Evolutionary conservation across 768 basidiomycete genomes (phyloP).

Genomic region (Mycena alexandri): DNA sequence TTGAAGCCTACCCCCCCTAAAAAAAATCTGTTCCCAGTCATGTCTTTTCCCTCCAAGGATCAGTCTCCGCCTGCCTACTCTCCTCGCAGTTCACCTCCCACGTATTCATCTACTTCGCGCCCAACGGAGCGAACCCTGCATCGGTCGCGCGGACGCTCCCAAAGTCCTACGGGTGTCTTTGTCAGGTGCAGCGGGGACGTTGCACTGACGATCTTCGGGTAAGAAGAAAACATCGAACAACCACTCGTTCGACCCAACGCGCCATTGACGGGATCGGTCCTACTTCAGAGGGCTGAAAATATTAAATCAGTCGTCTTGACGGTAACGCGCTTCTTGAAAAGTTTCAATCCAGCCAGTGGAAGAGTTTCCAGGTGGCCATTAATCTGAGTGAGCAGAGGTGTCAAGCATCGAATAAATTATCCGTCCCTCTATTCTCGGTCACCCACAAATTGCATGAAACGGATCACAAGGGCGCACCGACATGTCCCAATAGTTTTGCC

Average conservation of each 20-base stretch:
- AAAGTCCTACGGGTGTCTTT: not conserved
- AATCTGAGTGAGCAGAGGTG: not conserved
- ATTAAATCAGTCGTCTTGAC: conserved; percentile 16
- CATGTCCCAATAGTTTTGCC: not conserved
- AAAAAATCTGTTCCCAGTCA: not conserved
- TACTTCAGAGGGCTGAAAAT: conserved; percentile 5
- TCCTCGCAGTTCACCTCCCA: not conserved
- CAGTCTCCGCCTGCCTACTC: not conserved
- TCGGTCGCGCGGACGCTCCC: not conserved
- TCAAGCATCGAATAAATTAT: not conserved
- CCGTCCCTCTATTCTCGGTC: not conserved
- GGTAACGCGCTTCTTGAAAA: not conserved
- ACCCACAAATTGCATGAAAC: conserved; percentile 12
- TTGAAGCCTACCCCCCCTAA: too few relatives aligned
- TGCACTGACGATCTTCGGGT: not conserved
- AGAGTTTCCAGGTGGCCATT: conserved; percentile 6
- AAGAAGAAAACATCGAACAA: not conserved
- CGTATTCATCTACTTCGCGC: not conserved
- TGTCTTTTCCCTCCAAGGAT: not conserved
- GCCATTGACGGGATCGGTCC: not conserved
- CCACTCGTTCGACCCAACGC: not conserved
- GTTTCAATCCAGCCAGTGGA: not conserved
- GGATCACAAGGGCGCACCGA: not conserved
- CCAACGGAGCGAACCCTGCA: not conserved
- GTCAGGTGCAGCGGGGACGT: not conserved